phyloP scores from a whole-genome alignment of 306 rosid genomes.

The Malus fusca region DNA sequence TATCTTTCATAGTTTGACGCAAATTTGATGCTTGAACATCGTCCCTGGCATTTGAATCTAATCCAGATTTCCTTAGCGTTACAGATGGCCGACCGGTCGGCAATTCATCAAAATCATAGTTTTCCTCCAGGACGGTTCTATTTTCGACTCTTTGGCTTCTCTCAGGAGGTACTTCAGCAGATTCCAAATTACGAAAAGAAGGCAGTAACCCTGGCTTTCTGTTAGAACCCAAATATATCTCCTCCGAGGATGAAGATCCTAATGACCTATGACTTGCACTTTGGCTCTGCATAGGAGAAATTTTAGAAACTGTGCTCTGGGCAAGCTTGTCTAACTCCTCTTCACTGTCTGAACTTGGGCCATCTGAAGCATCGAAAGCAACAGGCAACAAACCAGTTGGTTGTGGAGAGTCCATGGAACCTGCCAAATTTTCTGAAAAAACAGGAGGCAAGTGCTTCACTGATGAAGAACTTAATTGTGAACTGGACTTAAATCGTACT shows the following conservation, averaged over 20 bases:
- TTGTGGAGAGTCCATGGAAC: constrained; percentile 37
- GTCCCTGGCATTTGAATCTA: constrained; percentile 14
- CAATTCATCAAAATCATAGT: constrained; percentile 22
- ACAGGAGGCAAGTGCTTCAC: constrained; percentile 6
- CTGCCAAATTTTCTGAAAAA: constrained; percentile 39
- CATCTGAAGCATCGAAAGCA: constrained; percentile 78
- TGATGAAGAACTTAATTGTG: constrained; percentile 27
- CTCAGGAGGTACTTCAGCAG: neutral
- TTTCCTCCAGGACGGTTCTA: constrained; percentile 20
- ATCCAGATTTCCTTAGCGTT: constrained; percentile 20
- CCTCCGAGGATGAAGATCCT: constrained; percentile 42
- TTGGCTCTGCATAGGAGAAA: constrained; percentile 21
- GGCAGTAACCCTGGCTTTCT: neutral
- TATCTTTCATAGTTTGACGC: constrained; percentile 24
- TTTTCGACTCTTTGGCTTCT: constrained; percentile 23
- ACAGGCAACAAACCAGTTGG: constrained; percentile 40
- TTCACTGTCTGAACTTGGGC: constrained; percentile 59
- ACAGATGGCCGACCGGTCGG: constrained; percentile 25
- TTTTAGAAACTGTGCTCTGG: constrained; percentile 19
- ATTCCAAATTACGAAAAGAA: neutral
- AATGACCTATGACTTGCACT: constrained; percentile 28
- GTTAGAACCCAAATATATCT: neutral
- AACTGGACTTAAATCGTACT: constrained; percentile 26
- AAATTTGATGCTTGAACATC: constrained; percentile 13
- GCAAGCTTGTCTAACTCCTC: constrained; percentile 28